Percentiles rank a stretch among this genome's conserved stretches.
These are phyloP conservation scores for Lachancea mirantina DNA, from an alignment of 805 yeast genomes.

Conservation along the genomic window DNA sequence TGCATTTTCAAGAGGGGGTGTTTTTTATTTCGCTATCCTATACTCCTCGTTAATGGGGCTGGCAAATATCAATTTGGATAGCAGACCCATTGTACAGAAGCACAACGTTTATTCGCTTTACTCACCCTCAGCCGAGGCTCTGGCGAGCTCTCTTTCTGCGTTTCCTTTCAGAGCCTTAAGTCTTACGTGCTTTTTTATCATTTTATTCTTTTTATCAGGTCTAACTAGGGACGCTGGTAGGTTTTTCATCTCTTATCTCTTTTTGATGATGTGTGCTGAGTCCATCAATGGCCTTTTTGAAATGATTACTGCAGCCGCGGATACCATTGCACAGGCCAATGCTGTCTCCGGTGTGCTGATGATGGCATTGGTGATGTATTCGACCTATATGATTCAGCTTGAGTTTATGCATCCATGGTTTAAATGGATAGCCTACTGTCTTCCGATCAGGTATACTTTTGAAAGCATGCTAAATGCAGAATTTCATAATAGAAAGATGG, in stretches of 20 bases:
- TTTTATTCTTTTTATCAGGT: slow-evolving; percentile 52
- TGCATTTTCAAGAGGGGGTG: slow-evolving; percentile 60
- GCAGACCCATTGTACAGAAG: slow-evolving; percentile 57
- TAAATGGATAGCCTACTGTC: slow-evolving; percentile 48
- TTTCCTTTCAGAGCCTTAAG: slow-evolving; percentile 53
- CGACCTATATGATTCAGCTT: slow-evolving; percentile 56
- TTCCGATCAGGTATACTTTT: slow-evolving; percentile 48
- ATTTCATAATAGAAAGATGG: slow-evolving; percentile 34
- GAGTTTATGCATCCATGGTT: slow-evolving; percentile 60
- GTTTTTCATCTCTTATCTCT: slow-evolving; percentile 46
- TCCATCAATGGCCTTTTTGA: slow-evolving; percentile 38
- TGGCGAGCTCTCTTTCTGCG: slow-evolving; percentile 53
- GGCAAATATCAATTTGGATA: slow-evolving; percentile 43
- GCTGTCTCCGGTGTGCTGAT: slow-evolving; percentile 47
- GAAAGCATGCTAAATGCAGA: slow-evolving; percentile 60
- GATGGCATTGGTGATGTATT: slow-evolving; percentile 44
- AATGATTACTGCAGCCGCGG: slow-evolving; percentile 43
- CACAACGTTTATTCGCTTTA: slow-evolving; percentile 68
- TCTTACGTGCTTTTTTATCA: slow-evolving; percentile 39
- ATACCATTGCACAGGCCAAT: slow-evolving; percentile 46
- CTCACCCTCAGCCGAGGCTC: slow-evolving; percentile 66
- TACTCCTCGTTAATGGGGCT: slow-evolving; percentile 44
- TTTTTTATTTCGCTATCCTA: slow-evolving; percentile 51
- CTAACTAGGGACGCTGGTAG: slow-evolving; percentile 44
- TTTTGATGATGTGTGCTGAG: slow-evolving; percentile 25